These are phyloP conservation scores for Erysimum cheiranthoides DNA, from an alignment of 345 rosid genomes.

Conservation along the genomic window DNA sequence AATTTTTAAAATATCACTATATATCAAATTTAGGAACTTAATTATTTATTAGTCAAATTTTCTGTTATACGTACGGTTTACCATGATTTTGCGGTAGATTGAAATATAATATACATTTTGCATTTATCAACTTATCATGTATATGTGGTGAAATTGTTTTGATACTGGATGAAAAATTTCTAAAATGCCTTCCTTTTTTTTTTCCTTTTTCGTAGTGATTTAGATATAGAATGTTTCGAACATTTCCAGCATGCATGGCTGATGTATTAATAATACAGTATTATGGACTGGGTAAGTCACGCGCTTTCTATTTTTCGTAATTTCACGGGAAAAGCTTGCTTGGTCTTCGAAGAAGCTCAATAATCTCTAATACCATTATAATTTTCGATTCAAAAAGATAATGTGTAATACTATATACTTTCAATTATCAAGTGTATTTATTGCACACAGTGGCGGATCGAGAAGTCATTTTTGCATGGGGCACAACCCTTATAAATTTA, in stretches of 20 bases:
- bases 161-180: background rate
- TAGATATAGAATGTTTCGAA: background rate
- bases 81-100: background rate
- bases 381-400: constrained; percentile 13
- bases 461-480: too few relatives aligned
- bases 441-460: too few relatives aligned
- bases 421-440: background rate
- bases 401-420: background rate
- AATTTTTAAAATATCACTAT: background rate
- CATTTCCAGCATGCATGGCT: constrained; percentile 16
- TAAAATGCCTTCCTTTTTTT: background rate
- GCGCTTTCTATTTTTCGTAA: constrained; percentile 18
- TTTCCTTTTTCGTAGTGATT: background rate
- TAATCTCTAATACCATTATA: background rate
- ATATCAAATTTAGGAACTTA: background rate
- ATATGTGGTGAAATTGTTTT: background rate
- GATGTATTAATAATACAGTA: too few relatives aligned
- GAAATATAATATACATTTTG: background rate
- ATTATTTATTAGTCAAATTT: background rate
- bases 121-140: background rate
- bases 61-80: constrained; percentile 7
- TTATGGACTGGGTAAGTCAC: background rate
- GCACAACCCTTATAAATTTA: too few relatives aligned
- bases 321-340: background rate
- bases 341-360: background rate